Percentiles rank a stretch among this genome's conserved stretches.
Conservation (phyloP, 352 stramenopile genomes). For the Globisporangium camurandrum region DNA sequence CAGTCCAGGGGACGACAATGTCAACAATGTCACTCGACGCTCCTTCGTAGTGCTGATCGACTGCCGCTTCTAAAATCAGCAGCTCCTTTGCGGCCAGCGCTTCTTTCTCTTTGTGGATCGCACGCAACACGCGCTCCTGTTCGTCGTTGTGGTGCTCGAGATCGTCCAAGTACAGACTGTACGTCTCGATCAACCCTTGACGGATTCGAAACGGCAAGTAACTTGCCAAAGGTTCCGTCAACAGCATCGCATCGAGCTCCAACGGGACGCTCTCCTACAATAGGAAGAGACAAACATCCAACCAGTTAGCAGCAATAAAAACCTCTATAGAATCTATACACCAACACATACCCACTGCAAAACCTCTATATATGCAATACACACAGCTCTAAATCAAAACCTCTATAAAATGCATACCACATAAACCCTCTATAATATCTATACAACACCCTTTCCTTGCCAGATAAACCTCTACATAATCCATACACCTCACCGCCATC, state of each 20-base stretch:
- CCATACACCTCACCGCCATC: background rate
- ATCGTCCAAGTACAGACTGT: slow-evolving; percentile 83
- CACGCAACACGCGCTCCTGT: slow-evolving; percentile 74
- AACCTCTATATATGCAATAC: background rate
- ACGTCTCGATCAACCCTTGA: slow-evolving; percentile 83
- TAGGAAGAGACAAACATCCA: too few relatives aligned
- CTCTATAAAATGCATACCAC: background rate
- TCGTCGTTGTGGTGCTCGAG: slow-evolving; percentile 78
- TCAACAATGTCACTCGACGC: background rate
- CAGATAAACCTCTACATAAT: too few relatives aligned
- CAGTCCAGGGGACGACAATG: background rate
- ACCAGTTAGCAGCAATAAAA: too few relatives aligned
- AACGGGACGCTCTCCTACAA: slow-evolving; percentile 78
- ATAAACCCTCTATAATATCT: background rate
- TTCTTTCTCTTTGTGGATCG: slow-evolving; percentile 58
- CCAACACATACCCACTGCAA: too few relatives aligned
- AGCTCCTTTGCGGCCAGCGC: slow-evolving; percentile 14
- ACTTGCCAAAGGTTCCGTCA: slow-evolving; percentile 76
- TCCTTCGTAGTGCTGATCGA: background rate
- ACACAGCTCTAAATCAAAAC: too few relatives aligned
- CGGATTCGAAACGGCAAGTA: slow-evolving; percentile 80
- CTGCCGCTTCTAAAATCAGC: slow-evolving; percentile 5
- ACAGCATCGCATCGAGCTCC: slow-evolving; percentile 75
- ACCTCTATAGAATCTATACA: too few relatives aligned
- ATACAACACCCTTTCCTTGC: background rate